Percentiles rank a stretch among this genome's conserved stretches.
phyloP scores from a whole-genome alignment of 345 rosid genomes.

The Eucalyptus erythrocorys region DNA sequence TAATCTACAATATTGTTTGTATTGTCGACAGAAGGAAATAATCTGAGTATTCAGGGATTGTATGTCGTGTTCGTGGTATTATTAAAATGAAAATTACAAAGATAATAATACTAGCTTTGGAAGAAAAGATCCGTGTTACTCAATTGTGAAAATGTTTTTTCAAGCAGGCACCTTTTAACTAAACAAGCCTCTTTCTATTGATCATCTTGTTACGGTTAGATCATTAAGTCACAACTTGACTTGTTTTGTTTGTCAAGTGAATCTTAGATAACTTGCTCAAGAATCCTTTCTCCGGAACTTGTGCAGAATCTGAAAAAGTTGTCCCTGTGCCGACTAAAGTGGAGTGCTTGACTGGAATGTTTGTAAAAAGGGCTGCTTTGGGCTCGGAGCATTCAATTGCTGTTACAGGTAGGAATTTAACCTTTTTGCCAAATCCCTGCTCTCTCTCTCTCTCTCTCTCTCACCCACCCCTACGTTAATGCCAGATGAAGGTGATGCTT shows the following conservation, averaged over 20 bases:
- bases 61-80: background rate
- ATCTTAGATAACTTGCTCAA: background rate
- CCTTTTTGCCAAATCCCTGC: background rate
- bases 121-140: background rate
- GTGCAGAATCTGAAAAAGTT: conserved; percentile 48
- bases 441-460: background rate
- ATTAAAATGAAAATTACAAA: background rate
- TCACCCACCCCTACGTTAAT: background rate
- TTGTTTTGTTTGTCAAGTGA: background rate
- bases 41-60: background rate
- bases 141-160: background rate
- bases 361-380: conserved; percentile 54
- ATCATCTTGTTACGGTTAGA: background rate
- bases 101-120: background rate
- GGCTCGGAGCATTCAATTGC: conserved; percentile 92
- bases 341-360: conserved; percentile 58
- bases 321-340: conserved; percentile 61
- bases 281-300: background rate
- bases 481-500: conserved; percentile 62
- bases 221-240: background rate
- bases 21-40: background rate
- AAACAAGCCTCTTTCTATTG: background rate
- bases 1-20: background rate
- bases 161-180: background rate
- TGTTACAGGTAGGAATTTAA: conserved; percentile 14